Conservation (phyloP, 1,284 basidiomycete species). For the Cryptococcus floricola region DNA sequence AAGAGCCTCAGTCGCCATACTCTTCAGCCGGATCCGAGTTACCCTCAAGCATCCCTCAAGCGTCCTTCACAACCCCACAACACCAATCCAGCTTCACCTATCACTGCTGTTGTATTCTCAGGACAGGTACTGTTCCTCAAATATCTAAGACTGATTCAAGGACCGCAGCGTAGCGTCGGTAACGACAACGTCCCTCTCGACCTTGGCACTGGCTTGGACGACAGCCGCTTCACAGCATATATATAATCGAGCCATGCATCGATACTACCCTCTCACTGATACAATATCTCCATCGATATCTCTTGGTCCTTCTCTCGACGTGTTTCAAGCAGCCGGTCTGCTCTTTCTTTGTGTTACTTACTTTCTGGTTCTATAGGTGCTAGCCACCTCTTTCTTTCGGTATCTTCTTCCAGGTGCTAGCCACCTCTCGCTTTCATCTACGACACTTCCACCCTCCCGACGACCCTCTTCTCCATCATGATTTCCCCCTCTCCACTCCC, state of each 20-base stretch:
- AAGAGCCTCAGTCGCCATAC: no score
- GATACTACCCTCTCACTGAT: neutral
- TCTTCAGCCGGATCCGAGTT: no score
- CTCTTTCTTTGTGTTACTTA: slow-evolving; percentile 1
- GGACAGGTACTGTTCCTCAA: no score
- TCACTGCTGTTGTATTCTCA: no score
- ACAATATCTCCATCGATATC: neutral
- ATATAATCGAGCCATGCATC: neutral
- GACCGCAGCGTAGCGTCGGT: no score
- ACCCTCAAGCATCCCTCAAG: no score
- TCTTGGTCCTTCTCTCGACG: neutral
- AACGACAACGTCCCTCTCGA: no score
- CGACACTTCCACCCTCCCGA: neutral
- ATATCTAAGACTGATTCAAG: no score
- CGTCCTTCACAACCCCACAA: no score
- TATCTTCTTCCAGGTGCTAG: neutral
- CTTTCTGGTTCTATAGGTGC: neutral
- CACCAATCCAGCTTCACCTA: no score
- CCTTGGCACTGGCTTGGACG: neutral
- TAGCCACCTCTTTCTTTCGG: neutral
- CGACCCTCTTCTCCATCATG: neutral
- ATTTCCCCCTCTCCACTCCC: neutral
- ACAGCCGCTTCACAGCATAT: neutral
- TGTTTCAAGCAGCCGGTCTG: slow-evolving; percentile 1
- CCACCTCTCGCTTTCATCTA: neutral